Percentiles rank a stretch among this genome's conserved stretches.
These are phyloP conservation scores for Saccharomycopsis hybrid DNA, from an alignment of 1,139 yeast genomes.

Conservation along the genomic window DNA sequence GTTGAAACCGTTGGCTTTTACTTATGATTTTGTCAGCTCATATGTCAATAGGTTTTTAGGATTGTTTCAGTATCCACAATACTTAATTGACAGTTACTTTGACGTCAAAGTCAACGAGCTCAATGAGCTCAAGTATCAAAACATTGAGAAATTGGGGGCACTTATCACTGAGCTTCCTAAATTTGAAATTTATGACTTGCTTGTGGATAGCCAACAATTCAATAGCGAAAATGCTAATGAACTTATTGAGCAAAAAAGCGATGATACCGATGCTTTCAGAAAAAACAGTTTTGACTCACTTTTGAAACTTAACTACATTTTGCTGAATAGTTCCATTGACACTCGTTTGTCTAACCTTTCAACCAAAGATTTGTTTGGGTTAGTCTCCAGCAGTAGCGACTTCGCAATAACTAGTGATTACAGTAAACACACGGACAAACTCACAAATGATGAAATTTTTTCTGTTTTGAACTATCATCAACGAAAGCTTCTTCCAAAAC, in stretches of 20 bases:
- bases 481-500: neutral
- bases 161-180: constrained; percentile 30
- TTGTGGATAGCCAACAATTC: neutral
- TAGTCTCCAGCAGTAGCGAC: neutral
- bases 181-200: constrained; percentile 1
- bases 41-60: neutral
- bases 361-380: constrained; percentile 15
- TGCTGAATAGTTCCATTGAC: constrained; percentile 18
- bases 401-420: neutral
- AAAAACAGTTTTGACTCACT: neutral
- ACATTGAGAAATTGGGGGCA: constrained; percentile 33
- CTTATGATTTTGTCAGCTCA: neutral
- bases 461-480: neutral
- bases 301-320: neutral
- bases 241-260: neutral
- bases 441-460: neutral
- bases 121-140: constrained; percentile 25
- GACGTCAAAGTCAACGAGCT: constrained; percentile 25
- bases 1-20: neutral
- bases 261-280: neutral
- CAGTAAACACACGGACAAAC: neutral
- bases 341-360: constrained; percentile 19
- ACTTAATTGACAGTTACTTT: constrained; percentile 29
- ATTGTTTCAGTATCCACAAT: constrained; percentile 27
- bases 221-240: constrained; percentile 1